phyloP scores from a whole-genome alignment of 495 filamentous ascomycete species.

The Tuber melanosporum region DNA sequence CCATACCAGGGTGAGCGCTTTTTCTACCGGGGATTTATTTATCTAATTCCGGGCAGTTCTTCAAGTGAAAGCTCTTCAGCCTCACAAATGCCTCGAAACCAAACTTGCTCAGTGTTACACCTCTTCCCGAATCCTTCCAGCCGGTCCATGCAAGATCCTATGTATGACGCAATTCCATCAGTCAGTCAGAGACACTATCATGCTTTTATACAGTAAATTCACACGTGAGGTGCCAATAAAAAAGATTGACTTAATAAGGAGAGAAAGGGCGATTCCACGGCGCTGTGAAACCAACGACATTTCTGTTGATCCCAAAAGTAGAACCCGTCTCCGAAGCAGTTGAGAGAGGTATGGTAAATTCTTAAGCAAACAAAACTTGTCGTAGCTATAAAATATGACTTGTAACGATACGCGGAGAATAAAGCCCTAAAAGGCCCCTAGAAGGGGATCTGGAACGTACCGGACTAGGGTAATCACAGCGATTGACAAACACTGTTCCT shows the following conservation, averaged over 20 bases:
- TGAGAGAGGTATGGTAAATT: not conserved
- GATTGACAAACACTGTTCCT: constrained; percentile 93
- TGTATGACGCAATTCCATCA: constrained; percentile 9
- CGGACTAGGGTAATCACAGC: constrained; percentile 85
- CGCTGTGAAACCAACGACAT: not conserved
- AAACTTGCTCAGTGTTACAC: constrained; percentile 78
- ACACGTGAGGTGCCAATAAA: not conserved
- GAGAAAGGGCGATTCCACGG: not conserved
- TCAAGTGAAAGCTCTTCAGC: constrained; percentile 92
- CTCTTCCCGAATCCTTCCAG: constrained; percentile 93
- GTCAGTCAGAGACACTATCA: constrained; percentile 27
- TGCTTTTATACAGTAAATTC: constrained; percentile 26
- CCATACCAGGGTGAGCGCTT: not conserved
- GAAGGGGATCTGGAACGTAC: constrained; percentile 52
- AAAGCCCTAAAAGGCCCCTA: constrained; percentile 1
- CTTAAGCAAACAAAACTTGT: constrained; percentile 8
- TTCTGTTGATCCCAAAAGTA: constrained; percentile 8
- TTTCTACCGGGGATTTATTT: not conserved
- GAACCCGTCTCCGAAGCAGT: constrained; percentile 4
- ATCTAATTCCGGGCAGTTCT: constrained; percentile 66
- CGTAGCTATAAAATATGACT: not conserved
- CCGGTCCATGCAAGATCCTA: constrained; percentile 97
- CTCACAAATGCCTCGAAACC: constrained; percentile 94
- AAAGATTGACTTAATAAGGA: not conserved
- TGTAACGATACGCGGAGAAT: not conserved